Base-by-base conservation (phyloP, 1,284 basidiomycete genomes). In the Puccinia coronata region DNA sequence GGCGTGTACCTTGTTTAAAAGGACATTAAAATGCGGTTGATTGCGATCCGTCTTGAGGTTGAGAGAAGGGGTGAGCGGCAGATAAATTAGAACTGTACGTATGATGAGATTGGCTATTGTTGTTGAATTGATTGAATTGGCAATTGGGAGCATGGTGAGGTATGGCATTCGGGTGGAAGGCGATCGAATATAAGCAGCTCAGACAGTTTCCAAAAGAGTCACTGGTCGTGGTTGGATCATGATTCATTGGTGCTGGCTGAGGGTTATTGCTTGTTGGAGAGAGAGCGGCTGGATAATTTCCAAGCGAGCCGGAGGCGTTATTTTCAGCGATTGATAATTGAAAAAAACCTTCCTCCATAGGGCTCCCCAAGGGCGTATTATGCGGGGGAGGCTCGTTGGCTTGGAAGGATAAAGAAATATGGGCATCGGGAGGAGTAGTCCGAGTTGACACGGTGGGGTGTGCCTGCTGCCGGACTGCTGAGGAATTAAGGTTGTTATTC, bases 341-440 rank as follows among this genome's bases (percentile, higher is more conserved):
- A 31, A 78, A 78, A 5, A 63, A 20, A 49, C 49, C 63, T 41
- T 53, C 65, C 51, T 67, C 12, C 31, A 55, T 65, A 18, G 76
- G 76, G 49, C 59, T 69, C 4, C 76, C 76, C n/a, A 78, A 67
- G 5, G 76, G 76, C 41, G 76, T 78, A n/a, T 78, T 78, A 28
- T 39, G 36, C 14, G 31, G 63, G 16, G 63, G 61, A 28, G 70
- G 49, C 43, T 69, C 63, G 11, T 39, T 65, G 47, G 25, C 31
- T 34, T 34, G 63, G 20, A 39, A 43, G 20, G 74, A 49, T 47
- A 28, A 11, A 31, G 41, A 25, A 14, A 49, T 49, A 18, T 25
- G 23, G 63, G 34, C 28, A 41, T 8, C 63, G 43, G 11, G 36
- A 3, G 49, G 41, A 47, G 57, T 34, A 36, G 25, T 49, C 55